Conservation (phyloP, 2,329 filamentous ascomycete genomes). For the Ophiosphaerella narmari region DNA sequence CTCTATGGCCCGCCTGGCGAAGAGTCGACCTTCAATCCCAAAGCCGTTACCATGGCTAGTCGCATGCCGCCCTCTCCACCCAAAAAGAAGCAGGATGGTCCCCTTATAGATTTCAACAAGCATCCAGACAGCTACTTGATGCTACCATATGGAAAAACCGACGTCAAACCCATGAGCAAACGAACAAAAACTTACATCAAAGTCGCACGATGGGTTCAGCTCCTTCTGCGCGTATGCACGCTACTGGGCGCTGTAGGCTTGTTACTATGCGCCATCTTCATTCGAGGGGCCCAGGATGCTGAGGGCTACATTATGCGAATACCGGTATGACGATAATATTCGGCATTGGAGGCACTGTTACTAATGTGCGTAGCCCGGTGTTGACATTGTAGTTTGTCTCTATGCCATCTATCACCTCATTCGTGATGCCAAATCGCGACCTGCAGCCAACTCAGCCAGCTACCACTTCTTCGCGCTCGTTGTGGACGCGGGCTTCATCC, state of each 20-base stretch:
- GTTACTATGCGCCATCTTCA: conserved; percentile 75
- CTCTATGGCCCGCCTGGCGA: conserved; percentile 64
- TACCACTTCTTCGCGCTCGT: conserved; percentile 85
- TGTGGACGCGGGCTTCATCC: conserved; percentile 69
- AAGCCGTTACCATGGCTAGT: conserved; percentile 80
- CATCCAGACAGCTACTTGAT: conserved; percentile 79
- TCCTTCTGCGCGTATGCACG: conserved; percentile 69
- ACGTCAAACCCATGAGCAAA: conserved; percentile 69
- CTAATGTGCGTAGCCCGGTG: conserved; percentile 65
- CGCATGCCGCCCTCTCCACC: conserved; percentile 64
- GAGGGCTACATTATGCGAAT: conserved; percentile 78
- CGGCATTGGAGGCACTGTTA: background rate
- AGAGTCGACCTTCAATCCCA: conserved; percentile 76
- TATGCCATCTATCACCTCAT: conserved; percentile 84
- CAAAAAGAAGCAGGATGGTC: conserved; percentile 71
- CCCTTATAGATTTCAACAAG: conserved; percentile 78
- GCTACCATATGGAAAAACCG: conserved; percentile 64
- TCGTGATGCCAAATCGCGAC: conserved; percentile 70
- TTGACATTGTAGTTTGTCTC: conserved; percentile 70
- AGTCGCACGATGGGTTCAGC: conserved; percentile 69
- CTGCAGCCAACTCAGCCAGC: conserved; percentile 79
- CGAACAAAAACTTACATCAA: conserved; percentile 74
- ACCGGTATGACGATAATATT: conserved; percentile 60
- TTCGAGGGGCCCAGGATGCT: conserved; percentile 67
- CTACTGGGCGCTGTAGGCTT: conserved; percentile 72